phyloP scores from a whole-genome alignment of 2,329 filamentous ascomycete species.

The Aspergillus sp. region DNA sequence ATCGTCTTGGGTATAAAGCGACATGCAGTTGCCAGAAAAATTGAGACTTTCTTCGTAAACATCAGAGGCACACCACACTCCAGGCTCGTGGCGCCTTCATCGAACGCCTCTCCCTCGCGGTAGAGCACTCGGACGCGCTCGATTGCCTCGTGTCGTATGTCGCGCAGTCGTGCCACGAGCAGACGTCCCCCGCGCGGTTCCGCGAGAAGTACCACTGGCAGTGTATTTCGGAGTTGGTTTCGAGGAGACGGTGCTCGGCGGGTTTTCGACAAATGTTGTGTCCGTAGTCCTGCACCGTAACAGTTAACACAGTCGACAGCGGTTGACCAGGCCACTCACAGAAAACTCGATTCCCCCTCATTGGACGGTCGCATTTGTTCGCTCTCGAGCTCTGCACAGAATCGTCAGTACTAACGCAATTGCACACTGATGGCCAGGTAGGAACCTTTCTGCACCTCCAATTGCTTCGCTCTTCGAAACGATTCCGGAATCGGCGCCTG shows the following conservation, averaged over 20 bases:
- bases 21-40: background rate
- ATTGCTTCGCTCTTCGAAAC: constrained; percentile 58
- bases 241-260: constrained; percentile 43
- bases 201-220: constrained; percentile 18
- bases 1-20: background rate
- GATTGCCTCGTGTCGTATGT: constrained; percentile 31
- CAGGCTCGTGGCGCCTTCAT: constrained; percentile 16
- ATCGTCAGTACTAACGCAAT: constrained; percentile 7
- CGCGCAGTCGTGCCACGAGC: constrained; percentile 14
- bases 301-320: constrained; percentile 4
- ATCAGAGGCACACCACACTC: too few species aligned
- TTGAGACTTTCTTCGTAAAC: background rate
- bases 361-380: constrained; percentile 27
- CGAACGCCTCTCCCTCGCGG: constrained; percentile 31
- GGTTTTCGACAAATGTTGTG: constrained; percentile 83
- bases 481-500: constrained; percentile 77
- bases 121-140: constrained; percentile 28
- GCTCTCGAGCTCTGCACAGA: constrained; percentile 23
- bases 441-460: constrained; percentile 45
- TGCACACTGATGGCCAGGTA: too few species aligned
- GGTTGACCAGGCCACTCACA: constrained; percentile 44
- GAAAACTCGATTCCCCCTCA: constrained; percentile 70
- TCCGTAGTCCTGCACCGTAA: constrained; percentile 64
- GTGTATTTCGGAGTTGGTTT: constrained; percentile 33
- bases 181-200: constrained; percentile 10